Conservation (phyloP, 805 yeast species). For the Barnettozyma wickerhamii region DNA sequence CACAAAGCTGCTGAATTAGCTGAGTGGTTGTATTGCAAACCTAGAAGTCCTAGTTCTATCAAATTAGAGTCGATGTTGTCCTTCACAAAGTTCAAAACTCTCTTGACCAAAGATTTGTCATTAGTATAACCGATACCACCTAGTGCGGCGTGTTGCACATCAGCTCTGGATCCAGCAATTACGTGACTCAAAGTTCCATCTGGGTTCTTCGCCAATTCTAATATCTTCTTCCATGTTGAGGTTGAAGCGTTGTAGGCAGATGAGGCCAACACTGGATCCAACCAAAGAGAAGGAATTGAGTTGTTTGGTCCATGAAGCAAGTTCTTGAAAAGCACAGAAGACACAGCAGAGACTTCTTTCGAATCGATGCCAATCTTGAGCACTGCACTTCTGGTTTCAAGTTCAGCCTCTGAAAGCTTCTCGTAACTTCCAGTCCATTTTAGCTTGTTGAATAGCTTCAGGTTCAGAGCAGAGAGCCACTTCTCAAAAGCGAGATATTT, state of each 20-base stretch:
- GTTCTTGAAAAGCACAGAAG: constrained; percentile 41
- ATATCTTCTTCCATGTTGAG: constrained; percentile 56
- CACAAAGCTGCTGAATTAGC: constrained; percentile 36
- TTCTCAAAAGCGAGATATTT: constrained; percentile 8
- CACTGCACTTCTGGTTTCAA: constrained; percentile 39
- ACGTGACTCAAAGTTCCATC: constrained; percentile 37
- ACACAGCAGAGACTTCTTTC: constrained; percentile 26
- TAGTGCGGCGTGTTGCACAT: constrained; percentile 53
- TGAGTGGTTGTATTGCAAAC: constrained; percentile 39
- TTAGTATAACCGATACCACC: constrained; percentile 48
- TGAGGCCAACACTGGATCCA: constrained; percentile 40
- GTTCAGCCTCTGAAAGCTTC: constrained; percentile 33
- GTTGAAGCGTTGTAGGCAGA: constrained; percentile 34
- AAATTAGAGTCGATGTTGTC: constrained; percentile 51
- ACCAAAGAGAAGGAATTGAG: constrained; percentile 48
- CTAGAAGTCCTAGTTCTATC: constrained; percentile 56
- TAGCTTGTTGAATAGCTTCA: constrained; percentile 27
- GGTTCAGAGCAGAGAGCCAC: constrained; percentile 16
- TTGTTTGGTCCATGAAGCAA: constrained; percentile 49
- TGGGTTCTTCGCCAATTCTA: constrained; percentile 48
- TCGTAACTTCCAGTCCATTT: constrained; percentile 39
- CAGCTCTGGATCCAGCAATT: constrained; percentile 23
- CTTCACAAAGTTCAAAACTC: constrained; percentile 52
- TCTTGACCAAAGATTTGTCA: constrained; percentile 42
- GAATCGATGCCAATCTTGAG: constrained; percentile 34